phyloP scores from a whole-genome alignment of 2,329 filamentous ascomycete species.

The Lizonia empirigonia region DNA sequence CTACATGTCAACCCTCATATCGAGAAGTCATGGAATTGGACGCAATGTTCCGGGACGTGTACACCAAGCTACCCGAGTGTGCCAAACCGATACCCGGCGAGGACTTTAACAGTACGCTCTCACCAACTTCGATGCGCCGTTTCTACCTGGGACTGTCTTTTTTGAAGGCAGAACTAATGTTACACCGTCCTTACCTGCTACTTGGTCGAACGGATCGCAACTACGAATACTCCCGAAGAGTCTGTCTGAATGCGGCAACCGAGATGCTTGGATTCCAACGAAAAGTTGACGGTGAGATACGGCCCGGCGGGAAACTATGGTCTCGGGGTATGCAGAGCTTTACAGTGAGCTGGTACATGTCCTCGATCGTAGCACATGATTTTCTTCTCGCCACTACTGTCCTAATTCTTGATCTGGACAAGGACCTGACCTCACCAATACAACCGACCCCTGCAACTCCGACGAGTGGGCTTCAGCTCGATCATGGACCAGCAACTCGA shows the following conservation, averaged over 20 bases:
- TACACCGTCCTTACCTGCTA: slow-evolving; percentile 47
- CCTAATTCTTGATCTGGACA: slow-evolving; percentile 52
- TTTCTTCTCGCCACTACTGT: slow-evolving; percentile 57
- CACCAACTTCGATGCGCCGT: slow-evolving; percentile 30
- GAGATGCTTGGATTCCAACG: slow-evolving; percentile 53
- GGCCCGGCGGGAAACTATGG: slow-evolving; percentile 46
- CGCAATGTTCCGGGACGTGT: slow-evolving; percentile 27
- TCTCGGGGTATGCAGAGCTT: slow-evolving; percentile 40
- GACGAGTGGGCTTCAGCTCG: slow-evolving; percentile 24
- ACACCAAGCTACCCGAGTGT: slow-evolving; percentile 28
- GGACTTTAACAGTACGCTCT: slow-evolving; percentile 18
- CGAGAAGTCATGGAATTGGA: slow-evolving; percentile 38
- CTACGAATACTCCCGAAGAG: slow-evolving; percentile 50
- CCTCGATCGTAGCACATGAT: slow-evolving; percentile 53
- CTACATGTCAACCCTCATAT: slow-evolving; percentile 35
- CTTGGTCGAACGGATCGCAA: slow-evolving; percentile 43
- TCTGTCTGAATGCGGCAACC: slow-evolving; percentile 54
- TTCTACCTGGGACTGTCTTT: slow-evolving; percentile 42
- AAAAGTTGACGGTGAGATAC: slow-evolving; percentile 50
- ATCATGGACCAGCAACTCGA: slow-evolving; percentile 29
- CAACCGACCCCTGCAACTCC: neutral
- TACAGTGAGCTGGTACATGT: slow-evolving; percentile 52
- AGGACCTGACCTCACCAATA: slow-evolving; percentile 29
- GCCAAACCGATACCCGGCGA: slow-evolving; percentile 21
- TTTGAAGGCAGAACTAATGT: slow-evolving; percentile 40